These are phyloP conservation scores for Mollisiaceae sp. DNA, from an alignment of 2,329 filamentous ascomycete genomes.

Conservation along the genomic window DNA sequence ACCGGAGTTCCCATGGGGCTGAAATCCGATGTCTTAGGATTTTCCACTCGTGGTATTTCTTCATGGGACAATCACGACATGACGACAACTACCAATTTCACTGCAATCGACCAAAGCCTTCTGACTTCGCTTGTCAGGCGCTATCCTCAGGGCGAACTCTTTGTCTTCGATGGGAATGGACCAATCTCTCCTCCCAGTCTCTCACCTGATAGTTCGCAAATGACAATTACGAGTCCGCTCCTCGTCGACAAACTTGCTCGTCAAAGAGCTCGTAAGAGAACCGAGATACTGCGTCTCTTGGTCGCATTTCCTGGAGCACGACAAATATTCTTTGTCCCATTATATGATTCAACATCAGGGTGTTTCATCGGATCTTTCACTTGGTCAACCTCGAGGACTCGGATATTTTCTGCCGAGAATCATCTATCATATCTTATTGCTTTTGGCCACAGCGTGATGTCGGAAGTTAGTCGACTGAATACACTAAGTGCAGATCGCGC, in stretches of 20 bases:
- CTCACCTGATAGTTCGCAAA: conserved; percentile 7
- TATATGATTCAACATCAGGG: conserved; percentile 52
- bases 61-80: conserved; percentile 28
- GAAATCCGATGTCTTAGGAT: conserved; percentile 37
- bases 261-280: conserved; percentile 21
- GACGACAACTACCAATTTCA: conserved; percentile 21
- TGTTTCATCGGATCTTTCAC: conserved; percentile 54
- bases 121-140: conserved; percentile 32
- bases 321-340: conserved; percentile 52
- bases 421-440: conserved; percentile 46
- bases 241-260: conserved; percentile 23
- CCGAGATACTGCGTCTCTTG: conserved; percentile 39
- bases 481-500: conserved; percentile 53
- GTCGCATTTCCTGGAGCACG: conserved; percentile 49
- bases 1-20: conserved; percentile 10
- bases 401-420: conserved; percentile 41
- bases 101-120: conserved; percentile 32
- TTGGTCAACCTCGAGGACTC: conserved; percentile 51
- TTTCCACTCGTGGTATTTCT: conserved; percentile 31
- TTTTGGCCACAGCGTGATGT: conserved; percentile 57
- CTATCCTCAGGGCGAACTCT: conserved; percentile 39
- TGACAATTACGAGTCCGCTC: neutral
- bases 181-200: conserved; percentile 19
- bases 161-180: conserved; percentile 36
- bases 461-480: conserved; percentile 57